A percentile compares a stretch with the other conserved stretches of the same genome.
Conservation (phyloP, 345 rosid species). For the Salix purpurea region DNA sequence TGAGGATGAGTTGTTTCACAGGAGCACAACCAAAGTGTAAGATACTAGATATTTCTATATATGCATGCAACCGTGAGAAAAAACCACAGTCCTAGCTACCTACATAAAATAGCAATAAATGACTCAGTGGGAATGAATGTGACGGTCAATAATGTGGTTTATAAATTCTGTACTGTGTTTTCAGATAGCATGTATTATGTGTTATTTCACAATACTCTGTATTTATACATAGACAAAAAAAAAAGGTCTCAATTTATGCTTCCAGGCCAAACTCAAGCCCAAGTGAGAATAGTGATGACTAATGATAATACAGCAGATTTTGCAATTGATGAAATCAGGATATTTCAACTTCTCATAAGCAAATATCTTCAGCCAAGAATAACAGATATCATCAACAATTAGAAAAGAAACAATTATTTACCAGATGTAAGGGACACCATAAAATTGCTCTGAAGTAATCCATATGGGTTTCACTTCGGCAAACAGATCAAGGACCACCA, state of each 20-base stretch:
- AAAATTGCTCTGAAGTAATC: conserved; percentile 60
- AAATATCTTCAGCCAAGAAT: too few species aligned
- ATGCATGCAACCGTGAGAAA: too few species aligned
- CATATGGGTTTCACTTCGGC: conserved; percentile 76
- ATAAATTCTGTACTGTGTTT: too few species aligned
- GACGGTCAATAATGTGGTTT: too few species aligned
- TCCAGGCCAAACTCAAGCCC: neutral
- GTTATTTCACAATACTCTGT: neutral
- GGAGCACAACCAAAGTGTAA: neutral
- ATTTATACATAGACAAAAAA: neutral
- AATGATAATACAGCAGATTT: too few species aligned
- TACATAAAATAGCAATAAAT: too few species aligned
- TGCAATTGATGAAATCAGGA: too few species aligned
- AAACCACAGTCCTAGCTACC: too few species aligned
- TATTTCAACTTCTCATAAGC: too few species aligned
- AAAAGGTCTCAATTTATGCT: neutral
- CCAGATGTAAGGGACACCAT: conserved; percentile 80
- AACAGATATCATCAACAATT: neutral
- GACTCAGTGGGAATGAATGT: too few species aligned
- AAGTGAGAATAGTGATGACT: too few species aligned
- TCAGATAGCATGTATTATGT: too few species aligned
- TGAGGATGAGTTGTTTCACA: neutral
- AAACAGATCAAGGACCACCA: conserved; percentile 67
- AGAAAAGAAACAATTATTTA: conserved; percentile 21
- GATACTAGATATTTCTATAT: neutral